phyloP scores from a whole-genome alignment of 352 stramenopile genomes.

The Phytophthora sp. region DNA sequence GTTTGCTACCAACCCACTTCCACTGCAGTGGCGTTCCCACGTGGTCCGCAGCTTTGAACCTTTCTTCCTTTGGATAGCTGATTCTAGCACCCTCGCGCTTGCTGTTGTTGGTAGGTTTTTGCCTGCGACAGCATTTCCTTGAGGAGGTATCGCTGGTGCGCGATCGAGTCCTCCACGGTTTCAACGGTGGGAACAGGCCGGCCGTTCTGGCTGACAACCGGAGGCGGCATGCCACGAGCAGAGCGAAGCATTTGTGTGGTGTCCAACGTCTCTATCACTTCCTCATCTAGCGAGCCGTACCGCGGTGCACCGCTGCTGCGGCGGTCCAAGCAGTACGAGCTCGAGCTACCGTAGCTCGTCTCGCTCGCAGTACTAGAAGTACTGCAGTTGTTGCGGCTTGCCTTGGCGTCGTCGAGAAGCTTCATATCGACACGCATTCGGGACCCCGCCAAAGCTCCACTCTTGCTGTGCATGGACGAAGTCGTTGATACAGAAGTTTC shows the following conservation, averaged over 20 bases:
- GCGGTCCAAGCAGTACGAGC: conserved; percentile 40
- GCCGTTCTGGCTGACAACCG: conserved; percentile 14
- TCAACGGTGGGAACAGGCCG: conserved; percentile 36
- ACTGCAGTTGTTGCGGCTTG: conserved; percentile 39
- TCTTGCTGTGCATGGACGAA: conserved; percentile 30
- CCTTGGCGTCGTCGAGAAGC: conserved; percentile 43
- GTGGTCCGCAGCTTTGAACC: conserved; percentile 14
- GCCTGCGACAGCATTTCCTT: conserved; percentile 72
- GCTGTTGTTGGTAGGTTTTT: conserved; percentile 45
- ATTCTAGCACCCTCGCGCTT: conserved; percentile 26
- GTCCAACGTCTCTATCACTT: conserved; percentile 47
- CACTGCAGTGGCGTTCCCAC: conserved; percentile 26
- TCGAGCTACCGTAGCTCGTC: conserved; percentile 48
- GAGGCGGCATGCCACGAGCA: conserved; percentile 7
- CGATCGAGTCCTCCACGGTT: conserved; percentile 66
- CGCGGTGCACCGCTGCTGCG: conserved; percentile 34
- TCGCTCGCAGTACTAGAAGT: conserved; percentile 50
- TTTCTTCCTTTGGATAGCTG: conserved; percentile 38
- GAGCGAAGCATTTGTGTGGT: conserved; percentile 46
- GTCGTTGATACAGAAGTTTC: conserved; percentile 36
- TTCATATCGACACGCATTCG: conserved; percentile 51
- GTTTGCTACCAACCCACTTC: conserved; percentile 16
- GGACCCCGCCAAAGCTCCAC: conserved; percentile 3
- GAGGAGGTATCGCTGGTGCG: conserved; percentile 65
- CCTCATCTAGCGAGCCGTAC: conserved; percentile 46